Conservation (phyloP, 2,329 filamentous ascomycete genomes). For the Talaromyces sp. region DNA sequence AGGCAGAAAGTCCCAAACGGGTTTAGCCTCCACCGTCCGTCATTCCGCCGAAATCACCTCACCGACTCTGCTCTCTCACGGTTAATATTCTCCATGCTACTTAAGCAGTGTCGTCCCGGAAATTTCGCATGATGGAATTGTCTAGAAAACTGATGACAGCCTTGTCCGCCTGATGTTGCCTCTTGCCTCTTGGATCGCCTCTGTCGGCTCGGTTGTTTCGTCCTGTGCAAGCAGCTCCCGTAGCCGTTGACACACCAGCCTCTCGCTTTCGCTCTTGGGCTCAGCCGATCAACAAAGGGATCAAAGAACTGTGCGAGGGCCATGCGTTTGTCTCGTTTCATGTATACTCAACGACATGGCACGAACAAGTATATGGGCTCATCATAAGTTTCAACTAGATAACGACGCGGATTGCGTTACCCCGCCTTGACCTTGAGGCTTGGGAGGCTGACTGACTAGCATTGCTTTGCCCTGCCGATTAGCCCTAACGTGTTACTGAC, state of each 20-base stretch:
- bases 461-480: neutral
- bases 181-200: neutral
- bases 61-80: neutral
- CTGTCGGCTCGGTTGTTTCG: neutral
- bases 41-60: neutral
- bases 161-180: neutral
- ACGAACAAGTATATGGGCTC: neutral
- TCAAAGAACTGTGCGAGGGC: neutral
- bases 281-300: neutral
- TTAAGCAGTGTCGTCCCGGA: no score
- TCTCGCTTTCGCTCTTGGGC: neutral
- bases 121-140: neutral
- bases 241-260: neutral
- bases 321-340: neutral
- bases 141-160: neutral
- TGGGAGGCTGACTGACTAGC: neutral
- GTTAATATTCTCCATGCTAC: no score
- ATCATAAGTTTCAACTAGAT: neutral
- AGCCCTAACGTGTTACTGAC: neutral
- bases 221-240: neutral
- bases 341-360: neutral
- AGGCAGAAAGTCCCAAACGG: neutral
- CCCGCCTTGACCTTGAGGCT: neutral
- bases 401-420: neutral
- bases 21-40: constrained; percentile 14